Evolutionary conservation across 164 flowering plant genomes (phyloP).

Genomic region (Stephania cephalantha): DNA sequence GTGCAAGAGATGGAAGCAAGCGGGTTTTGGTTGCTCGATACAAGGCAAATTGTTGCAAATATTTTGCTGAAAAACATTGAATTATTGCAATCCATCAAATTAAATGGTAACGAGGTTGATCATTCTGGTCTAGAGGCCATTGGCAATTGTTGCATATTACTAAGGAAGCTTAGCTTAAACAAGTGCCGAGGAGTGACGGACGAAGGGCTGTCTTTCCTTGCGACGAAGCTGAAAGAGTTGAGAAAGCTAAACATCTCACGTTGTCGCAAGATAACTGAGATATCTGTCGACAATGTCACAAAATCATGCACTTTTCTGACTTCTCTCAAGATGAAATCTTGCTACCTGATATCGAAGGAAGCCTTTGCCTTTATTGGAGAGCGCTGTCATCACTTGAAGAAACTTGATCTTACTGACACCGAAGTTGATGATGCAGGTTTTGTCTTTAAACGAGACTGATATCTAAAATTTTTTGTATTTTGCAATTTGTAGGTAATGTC

Average conservation of each 20-base stretch:
- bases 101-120: conserved; percentile 74
- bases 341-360: conserved; percentile 56
- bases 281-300: conserved; percentile 54
- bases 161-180: conserved; percentile 72
- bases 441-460: conserved; percentile 11
- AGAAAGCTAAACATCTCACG: conserved; percentile 80
- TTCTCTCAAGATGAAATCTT: conserved; percentile 84
- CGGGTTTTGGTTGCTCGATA: no score
- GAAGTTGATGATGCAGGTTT: conserved; percentile 82
- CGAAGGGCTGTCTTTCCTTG: conserved; percentile 66
- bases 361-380: conserved; percentile 71
- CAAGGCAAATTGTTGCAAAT: no score
- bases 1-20: no score
- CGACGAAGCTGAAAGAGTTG: conserved; percentile 51
- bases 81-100: conserved; percentile 58
- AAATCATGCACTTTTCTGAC: conserved; percentile 55
- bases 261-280: conserved; percentile 68
- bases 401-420: conserved; percentile 79
- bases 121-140: conserved; percentile 61
- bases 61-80: no score
- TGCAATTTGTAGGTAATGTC: neutral
- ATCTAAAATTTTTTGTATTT: neutral
- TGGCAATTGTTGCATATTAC: conserved; percentile 46
- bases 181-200: conserved; percentile 80
- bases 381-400: conserved; percentile 56